phyloP scores from a whole-genome alignment of 1,284 basidiomycete genomes.

The Veloboletus limbatus region DNA sequence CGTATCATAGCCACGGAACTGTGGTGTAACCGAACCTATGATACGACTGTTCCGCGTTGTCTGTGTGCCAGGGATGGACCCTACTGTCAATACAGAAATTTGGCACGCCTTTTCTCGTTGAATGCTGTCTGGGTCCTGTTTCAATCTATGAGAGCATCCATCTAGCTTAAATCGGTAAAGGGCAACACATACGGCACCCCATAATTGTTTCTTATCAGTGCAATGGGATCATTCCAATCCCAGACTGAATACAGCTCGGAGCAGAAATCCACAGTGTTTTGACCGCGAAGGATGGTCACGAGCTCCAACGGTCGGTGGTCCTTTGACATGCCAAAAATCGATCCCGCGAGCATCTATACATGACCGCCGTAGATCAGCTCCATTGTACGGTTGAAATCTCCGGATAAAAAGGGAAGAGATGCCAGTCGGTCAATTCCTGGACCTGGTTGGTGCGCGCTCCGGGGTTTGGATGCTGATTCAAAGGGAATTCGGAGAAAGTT shows the following conservation, averaged over 20 bases:
- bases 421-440: neutral
- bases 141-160: conserved; percentile 10
- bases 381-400: no score
- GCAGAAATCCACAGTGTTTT: conserved; percentile 3
- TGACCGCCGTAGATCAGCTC: conserved; percentile 5
- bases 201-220: conserved; percentile 11
- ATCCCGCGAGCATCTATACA: neutral
- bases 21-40: neutral
- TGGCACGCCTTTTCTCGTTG: conserved; percentile 2
- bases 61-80: neutral
- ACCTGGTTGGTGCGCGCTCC: no score
- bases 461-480: neutral
- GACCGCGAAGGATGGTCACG: conserved; percentile 1
- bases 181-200: conserved; percentile 1
- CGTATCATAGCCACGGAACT: neutral
- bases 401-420: neutral
- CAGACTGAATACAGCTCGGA: neutral
- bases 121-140: neutral
- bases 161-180: conserved; percentile 21
- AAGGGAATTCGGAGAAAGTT: neutral
- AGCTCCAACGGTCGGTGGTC: conserved; percentile 12
- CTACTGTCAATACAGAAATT: neutral
- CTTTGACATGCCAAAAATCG: conserved; percentile 2
- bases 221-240: conserved; percentile 1
- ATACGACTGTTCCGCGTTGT: neutral